phyloP scores from a whole-genome alignment of 306 rosid genomes.

The Cucurbita maxima region DNA sequence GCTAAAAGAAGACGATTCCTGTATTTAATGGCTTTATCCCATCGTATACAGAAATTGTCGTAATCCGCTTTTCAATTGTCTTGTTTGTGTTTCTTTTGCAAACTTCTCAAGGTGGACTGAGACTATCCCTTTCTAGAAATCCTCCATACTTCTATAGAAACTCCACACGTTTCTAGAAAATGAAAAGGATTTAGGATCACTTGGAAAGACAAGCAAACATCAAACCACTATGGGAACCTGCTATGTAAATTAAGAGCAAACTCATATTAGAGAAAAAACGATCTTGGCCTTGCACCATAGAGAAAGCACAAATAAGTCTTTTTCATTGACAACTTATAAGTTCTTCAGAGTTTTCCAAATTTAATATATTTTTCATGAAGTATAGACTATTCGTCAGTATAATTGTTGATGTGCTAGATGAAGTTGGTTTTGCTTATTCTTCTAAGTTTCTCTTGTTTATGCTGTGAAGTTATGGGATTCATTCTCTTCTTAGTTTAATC shows the following conservation, averaged over 20 bases:
- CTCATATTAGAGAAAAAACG: neutral
- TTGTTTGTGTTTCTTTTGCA: neutral
- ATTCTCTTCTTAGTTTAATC: neutral
- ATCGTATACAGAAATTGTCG: neutral
- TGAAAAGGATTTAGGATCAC: neutral
- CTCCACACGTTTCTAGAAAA: neutral
- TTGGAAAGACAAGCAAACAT: neutral
- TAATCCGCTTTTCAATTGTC: neutral
- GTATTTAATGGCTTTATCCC: neutral
- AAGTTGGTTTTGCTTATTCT: neutral
- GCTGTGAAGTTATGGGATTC: neutral
- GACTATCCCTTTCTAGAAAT: neutral
- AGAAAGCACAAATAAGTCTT: neutral
- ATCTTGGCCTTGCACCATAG: neutral
- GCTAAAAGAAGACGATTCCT: neutral
- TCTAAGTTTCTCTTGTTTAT: neutral
- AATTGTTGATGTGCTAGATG: neutral
- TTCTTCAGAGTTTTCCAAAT: neutral
- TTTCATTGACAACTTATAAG: neutral
- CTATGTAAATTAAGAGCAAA: neutral
- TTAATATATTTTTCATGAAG: neutral
- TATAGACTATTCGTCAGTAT: neutral
- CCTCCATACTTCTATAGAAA: neutral
- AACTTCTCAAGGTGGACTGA: neutral
- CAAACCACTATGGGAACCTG: neutral